Evolutionary conservation across 2,329 filamentous ascomycete genomes (phyloP), one percentile per base, ranked within the genome.

Genomic region (Hymenoscyphus fraxineus): DNA sequence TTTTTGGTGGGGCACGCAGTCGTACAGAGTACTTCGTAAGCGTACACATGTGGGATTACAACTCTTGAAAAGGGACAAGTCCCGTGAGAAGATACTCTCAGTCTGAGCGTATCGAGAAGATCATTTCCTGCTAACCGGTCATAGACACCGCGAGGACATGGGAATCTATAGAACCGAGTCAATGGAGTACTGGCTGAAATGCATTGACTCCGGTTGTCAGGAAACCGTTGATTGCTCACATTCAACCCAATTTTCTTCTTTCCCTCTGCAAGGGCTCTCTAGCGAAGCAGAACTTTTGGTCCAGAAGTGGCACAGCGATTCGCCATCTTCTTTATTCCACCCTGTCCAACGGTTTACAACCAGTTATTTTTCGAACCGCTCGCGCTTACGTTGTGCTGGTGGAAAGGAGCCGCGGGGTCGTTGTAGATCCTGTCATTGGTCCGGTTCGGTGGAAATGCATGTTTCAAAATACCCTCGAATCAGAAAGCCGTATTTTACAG

Each of bases 401-500:
- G 57, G 31, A 5, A 22, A 19, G 31, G 38, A 39, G 57, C 38
- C 57, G 38, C 31, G 35, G 58, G 27, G 41, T 39, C 56, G 32
- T 22, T 22, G 38, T 31, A 35, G 56, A 9, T 58, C 38, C 27
- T 58, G n/a, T 58, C 56, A 19, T 58, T 58, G 55, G 27, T 35
- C 35, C 55, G 38, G 22, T 31, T 44, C 10, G 19, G 19, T 27
- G 10, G 6, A 16, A 6, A 32, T 27, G 15, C 56, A 16, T 35
- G 61, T 63, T 63, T 63, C 61, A 60, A 63, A 56, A 63, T 59
- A 63, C 56, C 16, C 35, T n/a, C 61, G 40, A 63, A 63, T 62
- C 60, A 62, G 38, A 27, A 19, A n/a, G 9, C 59, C 10, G 41
- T 31, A 51, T 60, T 31, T 31, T 59, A n/a, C n/a, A n/a, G n/a